Evolutionary conservation across 345 rosid genomes (phyloP).

Genomic region (Adansonia digitata): DNA sequence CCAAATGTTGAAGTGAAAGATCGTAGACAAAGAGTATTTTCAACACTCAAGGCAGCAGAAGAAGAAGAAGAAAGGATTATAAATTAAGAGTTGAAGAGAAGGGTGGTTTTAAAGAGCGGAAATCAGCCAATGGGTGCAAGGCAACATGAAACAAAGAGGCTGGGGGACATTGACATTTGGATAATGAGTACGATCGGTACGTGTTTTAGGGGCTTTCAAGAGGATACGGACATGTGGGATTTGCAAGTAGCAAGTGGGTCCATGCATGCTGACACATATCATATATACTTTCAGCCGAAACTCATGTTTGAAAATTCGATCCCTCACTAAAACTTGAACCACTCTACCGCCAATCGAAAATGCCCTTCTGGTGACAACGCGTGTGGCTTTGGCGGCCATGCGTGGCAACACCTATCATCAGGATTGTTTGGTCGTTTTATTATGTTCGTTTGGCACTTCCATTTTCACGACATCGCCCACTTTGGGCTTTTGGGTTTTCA

Average conservation of each 20-base stretch:
- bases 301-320: background rate
- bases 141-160: constrained; percentile 42
- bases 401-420: constrained; percentile 85
- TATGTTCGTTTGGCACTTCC: background rate
- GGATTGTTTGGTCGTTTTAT: constrained; percentile 24
- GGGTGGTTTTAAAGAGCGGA: constrained; percentile 8
- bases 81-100: background rate
- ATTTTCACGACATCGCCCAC: background rate
- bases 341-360: constrained; percentile 31
- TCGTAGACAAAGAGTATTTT: background rate
- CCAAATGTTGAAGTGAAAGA: background rate
- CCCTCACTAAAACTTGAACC: background rate
- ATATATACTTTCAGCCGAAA: background rate
- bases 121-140: constrained; percentile 33
- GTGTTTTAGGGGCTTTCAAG: constrained; percentile 44
- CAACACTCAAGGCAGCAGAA: background rate
- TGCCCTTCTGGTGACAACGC: constrained; percentile 34
- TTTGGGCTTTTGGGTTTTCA: background rate
- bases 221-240: constrained; percentile 52
- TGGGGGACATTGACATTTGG: constrained; percentile 53
- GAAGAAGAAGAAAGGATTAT: background rate
- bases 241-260: constrained; percentile 32
- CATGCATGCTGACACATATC: constrained; percentile 41
- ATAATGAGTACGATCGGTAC: constrained; percentile 52
- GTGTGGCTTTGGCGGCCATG: constrained; percentile 69